Evolutionary conservation across 345 rosid genomes (phyloP), one percentile per base, ranked within the genome.

Genomic region (Pseudoturritis turrita): DNA sequence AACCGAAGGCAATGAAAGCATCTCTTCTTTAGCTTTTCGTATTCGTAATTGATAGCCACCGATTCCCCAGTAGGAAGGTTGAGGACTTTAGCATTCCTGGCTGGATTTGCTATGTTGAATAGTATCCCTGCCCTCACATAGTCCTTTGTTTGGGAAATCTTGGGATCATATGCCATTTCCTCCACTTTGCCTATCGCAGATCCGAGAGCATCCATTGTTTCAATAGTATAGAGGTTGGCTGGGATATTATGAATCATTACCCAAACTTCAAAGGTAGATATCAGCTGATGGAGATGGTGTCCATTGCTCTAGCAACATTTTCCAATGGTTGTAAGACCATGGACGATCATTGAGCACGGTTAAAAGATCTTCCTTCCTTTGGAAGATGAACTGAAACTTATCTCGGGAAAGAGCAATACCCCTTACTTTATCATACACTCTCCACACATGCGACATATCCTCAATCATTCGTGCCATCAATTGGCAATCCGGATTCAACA

Each of bases 261-360:
- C 45, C 7, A 59, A 0, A 51, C 11, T 1, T 23, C 3, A 2
- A 23, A 13, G 2, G 3, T 5, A 1, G 33, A 11, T 0, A 51
- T 12, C 33, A 0, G 6, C 1, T 0, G 33, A 3, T 0, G 31
- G 56, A 1, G 15, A 2, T 2, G 31, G 10, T 0, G 0, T 12
- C 55, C 29, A 50, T 12, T 3, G 0, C 0, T 22, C 55, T 4
- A 50, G 0, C 0, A 50, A 1, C 55, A 50, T 50, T 0, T 4
- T 22, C 55, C 31, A 23, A 2, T 50, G 14, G 3, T 51, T 26
- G 14, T 12, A 51, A 1, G 56, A 2, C 56, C 17, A 51, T 0
- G 31, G 56, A 1, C 33, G n/a, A 2, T 51, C 56, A 0, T 14
- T 14, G 1, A 51, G 0, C 0, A 28, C 9, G 0, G 12, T 53